phyloP scores from a whole-genome alignment of 1,284 basidiomycete genomes.

The Athelia psychrophila region DNA sequence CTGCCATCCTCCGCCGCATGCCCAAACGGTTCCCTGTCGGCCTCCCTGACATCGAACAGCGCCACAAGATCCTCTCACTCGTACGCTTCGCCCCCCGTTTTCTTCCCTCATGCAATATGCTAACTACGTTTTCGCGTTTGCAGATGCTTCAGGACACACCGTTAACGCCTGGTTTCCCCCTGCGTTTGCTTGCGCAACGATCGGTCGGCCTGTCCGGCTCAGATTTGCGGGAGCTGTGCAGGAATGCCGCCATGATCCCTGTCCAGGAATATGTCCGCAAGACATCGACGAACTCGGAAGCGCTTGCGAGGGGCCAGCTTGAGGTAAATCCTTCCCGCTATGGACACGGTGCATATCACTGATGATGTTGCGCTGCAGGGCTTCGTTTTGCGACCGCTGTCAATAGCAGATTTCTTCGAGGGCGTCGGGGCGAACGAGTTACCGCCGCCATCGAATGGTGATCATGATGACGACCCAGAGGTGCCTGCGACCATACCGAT shows the following conservation, averaged over 20 bases:
- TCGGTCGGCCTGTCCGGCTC: conserved; percentile 87
- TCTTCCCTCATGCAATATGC: too few relatives aligned
- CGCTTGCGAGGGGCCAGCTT: conserved; percentile 49
- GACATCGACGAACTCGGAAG: conserved; percentile 49
- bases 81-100: conserved; percentile 54
- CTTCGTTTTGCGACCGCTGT: conserved; percentile 72
- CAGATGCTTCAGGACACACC: conserved; percentile 85
- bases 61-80: conserved; percentile 85
- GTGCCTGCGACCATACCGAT: neutral
- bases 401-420: conserved; percentile 67
- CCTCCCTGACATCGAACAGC: conserved; percentile 80
- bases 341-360: neutral
- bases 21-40: conserved; percentile 95
- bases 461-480: neutral
- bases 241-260: conserved; percentile 90
- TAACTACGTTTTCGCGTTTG: neutral
- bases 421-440: conserved; percentile 46
- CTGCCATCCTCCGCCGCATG: conserved; percentile 94
- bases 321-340: conserved; percentile 38
- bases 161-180: conserved; percentile 63
- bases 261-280: conserved; percentile 67
- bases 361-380: conserved; percentile 42
- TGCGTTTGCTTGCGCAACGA: conserved; percentile 66
- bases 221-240: conserved; percentile 93
- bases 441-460: conserved; percentile 13